Base-by-base conservation (phyloP, 352 stramenopile genomes). In the Globisporangium paddicum region DNA sequence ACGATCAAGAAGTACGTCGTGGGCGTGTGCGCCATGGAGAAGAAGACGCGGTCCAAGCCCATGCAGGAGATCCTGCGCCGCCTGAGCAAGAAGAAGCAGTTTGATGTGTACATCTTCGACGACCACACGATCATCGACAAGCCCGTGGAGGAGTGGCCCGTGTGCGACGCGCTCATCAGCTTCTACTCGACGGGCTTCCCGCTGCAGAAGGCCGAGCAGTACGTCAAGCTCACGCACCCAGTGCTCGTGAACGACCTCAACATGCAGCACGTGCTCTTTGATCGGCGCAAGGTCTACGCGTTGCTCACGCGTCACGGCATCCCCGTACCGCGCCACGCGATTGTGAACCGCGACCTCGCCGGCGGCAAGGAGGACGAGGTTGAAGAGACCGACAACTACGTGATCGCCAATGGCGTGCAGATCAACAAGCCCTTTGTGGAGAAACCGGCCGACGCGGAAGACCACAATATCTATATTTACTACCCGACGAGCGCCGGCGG, bases 391-490 rank as follows among this genome's bases (percentile, higher is more conserved):
- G 86, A 93, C 59, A 93, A 95, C 52, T 93, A 93, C 63, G 83
- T 95, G 10, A 72, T 84, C 26, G 75, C 98, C 42, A 98, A 99
- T 68, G 96, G 95, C 30, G 86, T 98, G 34, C 84, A 81, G 46
- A 97, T 99, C 58, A 91, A 99, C 71, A 99, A 99, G 72, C 98
- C 97, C 2, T 99, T 99, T 63, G 97, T 99, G 0, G 98, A 99
- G 74, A 99, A 99, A 75, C 98, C 98, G 0, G 96, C 98, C 1
- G 85, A 99, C 71, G 96, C 96, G 0, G 98, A 99, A 62, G 96
- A 99, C 81, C 98, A 99, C 75, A 99, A 99, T 67, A 96, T 99
- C 62, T 97, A 98, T 69, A 99, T 99, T 67, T 99, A 99, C 73
- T 99, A 99, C 67, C 97, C 97, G 0, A 97, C 90, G 23, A 98